These are phyloP conservation scores for Helicostylum pulchrum DNA, from an alignment of 192 early-diverging fungal species.

Conservation along the genomic window DNA sequence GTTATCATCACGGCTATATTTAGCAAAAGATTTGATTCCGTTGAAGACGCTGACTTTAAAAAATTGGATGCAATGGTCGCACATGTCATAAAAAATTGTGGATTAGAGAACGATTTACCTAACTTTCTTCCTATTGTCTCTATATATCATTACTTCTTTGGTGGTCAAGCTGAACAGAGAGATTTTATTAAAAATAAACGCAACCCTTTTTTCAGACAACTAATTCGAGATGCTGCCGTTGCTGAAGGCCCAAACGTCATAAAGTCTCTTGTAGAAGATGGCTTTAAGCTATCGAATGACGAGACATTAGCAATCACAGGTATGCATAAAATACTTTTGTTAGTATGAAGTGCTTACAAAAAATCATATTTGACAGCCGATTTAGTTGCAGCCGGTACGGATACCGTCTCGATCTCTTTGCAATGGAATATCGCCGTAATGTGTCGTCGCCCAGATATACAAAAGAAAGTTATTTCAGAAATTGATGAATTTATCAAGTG, in stretches of 20 bases:
- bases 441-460: background rate
- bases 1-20: background rate
- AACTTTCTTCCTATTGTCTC: slow-evolving; percentile 5
- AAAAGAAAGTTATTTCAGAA: background rate
- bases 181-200: background rate
- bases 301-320: background rate
- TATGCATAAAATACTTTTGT: background rate
- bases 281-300: too few relatives aligned
- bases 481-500: slow-evolving; percentile 4
- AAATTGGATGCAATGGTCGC: background rate
- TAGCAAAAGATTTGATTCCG: background rate
- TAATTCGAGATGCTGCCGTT: background rate
- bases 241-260: background rate
- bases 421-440: slow-evolving; percentile 6
- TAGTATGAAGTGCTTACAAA: background rate
- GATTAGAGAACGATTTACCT: slow-evolving; percentile 6
- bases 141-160: background rate
- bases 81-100: background rate
- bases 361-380: background rate
- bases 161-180: background rate
- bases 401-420: slow-evolving; percentile 6
- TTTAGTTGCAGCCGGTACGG: slow-evolving; percentile 1
- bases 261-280: background rate
- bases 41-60: background rate
- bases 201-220: too few relatives aligned